These are phyloP conservation scores for Myxozyma kluyveri DNA, from an alignment of 805 yeast species.

Conservation along the genomic window DNA sequence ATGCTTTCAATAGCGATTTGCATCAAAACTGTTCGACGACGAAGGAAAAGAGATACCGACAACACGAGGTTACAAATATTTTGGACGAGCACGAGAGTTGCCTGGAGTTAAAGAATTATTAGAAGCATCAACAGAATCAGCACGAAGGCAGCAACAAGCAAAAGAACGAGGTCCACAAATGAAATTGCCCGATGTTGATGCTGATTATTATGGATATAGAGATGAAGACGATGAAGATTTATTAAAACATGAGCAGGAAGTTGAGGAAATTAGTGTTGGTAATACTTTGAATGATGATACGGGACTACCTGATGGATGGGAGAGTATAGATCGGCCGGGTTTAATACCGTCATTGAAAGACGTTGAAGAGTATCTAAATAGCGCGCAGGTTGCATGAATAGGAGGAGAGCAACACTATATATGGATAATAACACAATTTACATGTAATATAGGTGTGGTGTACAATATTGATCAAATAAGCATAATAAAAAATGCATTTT, in stretches of 20 bases:
- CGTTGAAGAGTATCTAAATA: slow-evolving; percentile 32
- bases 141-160: neutral
- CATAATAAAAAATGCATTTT: too few species aligned
- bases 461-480: too few species aligned
- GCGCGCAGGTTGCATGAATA: neutral
- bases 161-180: slow-evolving; percentile 2
- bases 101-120: slow-evolving; percentile 63
- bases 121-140: slow-evolving; percentile 36
- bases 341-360: slow-evolving; percentile 31
- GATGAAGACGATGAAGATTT: slow-evolving; percentile 30
- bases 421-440: neutral
- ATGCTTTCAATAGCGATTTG: slow-evolving; percentile 26
- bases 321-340: slow-evolving; percentile 17
- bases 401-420: neutral
- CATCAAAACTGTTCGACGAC: slow-evolving; percentile 27
- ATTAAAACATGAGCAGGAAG: slow-evolving; percentile 27
- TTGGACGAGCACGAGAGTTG: slow-evolving; percentile 78
- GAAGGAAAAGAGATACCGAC: slow-evolving; percentile 33
- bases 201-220: slow-evolving; percentile 36
- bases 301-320: slow-evolving; percentile 17
- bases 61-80: slow-evolving; percentile 63
- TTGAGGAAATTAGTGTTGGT: slow-evolving; percentile 20
- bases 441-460: too few species aligned
- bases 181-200: slow-evolving; percentile 27
- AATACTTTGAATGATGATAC: slow-evolving; percentile 15